Evolutionary conservation across 768 basidiomycete genomes (phyloP).

Genomic region (Termitomyces sp.): DNA sequence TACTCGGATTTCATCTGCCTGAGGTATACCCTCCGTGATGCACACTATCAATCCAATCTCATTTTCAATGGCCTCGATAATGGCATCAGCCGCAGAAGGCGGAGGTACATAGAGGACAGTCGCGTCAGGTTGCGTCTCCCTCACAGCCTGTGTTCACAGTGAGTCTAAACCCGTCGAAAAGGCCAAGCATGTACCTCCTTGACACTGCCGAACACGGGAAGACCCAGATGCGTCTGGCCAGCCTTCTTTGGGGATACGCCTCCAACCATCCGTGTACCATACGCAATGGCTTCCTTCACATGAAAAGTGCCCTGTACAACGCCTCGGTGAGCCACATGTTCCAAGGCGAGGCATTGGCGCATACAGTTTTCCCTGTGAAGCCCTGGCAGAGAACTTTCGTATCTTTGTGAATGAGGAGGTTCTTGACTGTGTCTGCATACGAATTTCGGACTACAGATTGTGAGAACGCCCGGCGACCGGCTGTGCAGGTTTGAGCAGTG

Average conservation of each 20-base stretch:
- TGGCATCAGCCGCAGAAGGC: constrained; percentile 93
- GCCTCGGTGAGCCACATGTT: neutral
- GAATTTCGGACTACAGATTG: constrained; percentile 67
- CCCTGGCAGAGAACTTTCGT: constrained; percentile 93
- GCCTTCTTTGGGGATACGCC: constrained; percentile 97
- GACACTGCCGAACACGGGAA: constrained; percentile 92
- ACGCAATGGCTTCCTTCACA: constrained; percentile 86
- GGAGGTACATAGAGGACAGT: constrained; percentile 97
- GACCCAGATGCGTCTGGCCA: constrained; percentile 89
- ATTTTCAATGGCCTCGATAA: constrained; percentile 97
- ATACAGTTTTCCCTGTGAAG: constrained; percentile 92
- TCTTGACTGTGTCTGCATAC: constrained; percentile 88
- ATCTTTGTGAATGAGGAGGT: constrained; percentile 90
- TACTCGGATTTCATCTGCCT: constrained; percentile 92
- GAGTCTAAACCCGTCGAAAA: neutral
- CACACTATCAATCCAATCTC: constrained; percentile 98
- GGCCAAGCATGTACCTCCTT: constrained; percentile 59
- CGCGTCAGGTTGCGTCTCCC: constrained; percentile 85
- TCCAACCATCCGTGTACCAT: constrained; percentile 97
- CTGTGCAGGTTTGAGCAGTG: constrained; percentile 25
- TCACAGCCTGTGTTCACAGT: constrained; percentile 62
- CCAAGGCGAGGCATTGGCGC: constrained; percentile 15
- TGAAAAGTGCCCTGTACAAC: constrained; percentile 87
- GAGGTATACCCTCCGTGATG: constrained; percentile 98
- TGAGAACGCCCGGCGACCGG: constrained; percentile 78